Percentiles rank a stretch among this genome's conserved stretches.
These are phyloP conservation scores for Crocinoboletus sp. DNA, from an alignment of 1,284 basidiomycete genomes.

Conservation along the genomic window DNA sequence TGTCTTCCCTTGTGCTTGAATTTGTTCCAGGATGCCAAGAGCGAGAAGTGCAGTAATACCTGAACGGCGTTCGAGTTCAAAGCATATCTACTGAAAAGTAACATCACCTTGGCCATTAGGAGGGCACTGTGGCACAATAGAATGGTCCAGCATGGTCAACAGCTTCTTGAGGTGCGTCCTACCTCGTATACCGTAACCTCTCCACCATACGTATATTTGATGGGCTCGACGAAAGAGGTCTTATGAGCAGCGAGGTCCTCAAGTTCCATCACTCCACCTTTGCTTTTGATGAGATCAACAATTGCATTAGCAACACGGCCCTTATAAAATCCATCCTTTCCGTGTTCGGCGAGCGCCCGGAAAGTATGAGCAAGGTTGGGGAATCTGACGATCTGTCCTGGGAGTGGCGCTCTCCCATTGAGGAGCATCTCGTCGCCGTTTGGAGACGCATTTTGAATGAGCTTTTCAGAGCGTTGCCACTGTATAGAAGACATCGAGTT, in stretches of 20 bases:
- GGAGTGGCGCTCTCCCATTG: conserved; percentile 72
- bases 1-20: conserved; percentile 72
- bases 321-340: conserved; percentile 91
- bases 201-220: conserved; percentile 81
- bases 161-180: conserved; percentile 20
- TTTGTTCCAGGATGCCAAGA: conserved; percentile 85
- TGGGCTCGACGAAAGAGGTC: conserved; percentile 81
- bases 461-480: conserved; percentile 73
- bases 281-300: conserved; percentile 76
- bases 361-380: conserved; percentile 85
- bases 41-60: conserved; percentile 89
- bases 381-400: conserved; percentile 74
- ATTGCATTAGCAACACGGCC: conserved; percentile 88
- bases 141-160: neutral
- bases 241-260: conserved; percentile 81
- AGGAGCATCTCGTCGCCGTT: conserved; percentile 83
- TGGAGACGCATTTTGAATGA: conserved; percentile 79
- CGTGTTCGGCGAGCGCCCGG: conserved; percentile 71
- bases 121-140: conserved; percentile 57
- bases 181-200: conserved; percentile 87
- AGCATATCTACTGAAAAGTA: neutral
- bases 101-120: conserved; percentile 87
- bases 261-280: conserved; percentile 89
- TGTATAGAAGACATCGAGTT: conserved; percentile 29
- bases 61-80: conserved; percentile 23